These are phyloP conservation scores for Phytophthora podocarpi DNA, from an alignment of 352 stramenopile species.

Conservation along the genomic window DNA sequence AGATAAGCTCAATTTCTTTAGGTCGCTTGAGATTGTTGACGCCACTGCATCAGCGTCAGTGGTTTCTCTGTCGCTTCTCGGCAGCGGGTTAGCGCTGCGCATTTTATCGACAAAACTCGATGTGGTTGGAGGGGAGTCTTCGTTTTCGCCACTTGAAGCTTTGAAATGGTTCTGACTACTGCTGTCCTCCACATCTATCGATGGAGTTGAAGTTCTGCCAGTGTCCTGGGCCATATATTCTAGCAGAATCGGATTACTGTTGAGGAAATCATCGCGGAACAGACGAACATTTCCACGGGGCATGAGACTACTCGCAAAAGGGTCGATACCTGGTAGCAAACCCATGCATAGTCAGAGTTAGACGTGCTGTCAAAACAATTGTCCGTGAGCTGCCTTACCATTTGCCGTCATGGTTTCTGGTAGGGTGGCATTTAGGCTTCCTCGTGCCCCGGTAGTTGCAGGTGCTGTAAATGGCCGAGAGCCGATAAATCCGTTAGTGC, in stretches of 20 bases:
- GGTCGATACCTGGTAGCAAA: conserved; percentile 31
- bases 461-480: conserved; percentile 49
- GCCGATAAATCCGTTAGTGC: conserved; percentile 25
- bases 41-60: background rate
- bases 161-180: no score
- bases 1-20: conserved; percentile 17
- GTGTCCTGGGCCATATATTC: conserved; percentile 75
- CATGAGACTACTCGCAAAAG: conserved; percentile 68
- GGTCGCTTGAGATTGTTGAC: background rate
- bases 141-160: conserved; percentile 3
- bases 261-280: conserved; percentile 87
- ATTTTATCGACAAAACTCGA: conserved; percentile 70
- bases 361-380: background rate
- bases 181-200: conserved; percentile 16
- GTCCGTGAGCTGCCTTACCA: background rate
- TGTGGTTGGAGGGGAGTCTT: background rate
- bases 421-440: background rate
- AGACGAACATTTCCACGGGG: conserved; percentile 76
- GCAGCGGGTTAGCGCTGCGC: conserved; percentile 50
- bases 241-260: conserved; percentile 82
- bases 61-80: conserved; percentile 8
- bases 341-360: background rate
- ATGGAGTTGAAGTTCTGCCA: conserved; percentile 12
- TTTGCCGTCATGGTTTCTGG: conserved; percentile 5
- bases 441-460: conserved; percentile 11